These are phyloP conservation scores for Hanseniaspora lachancei DNA, from an alignment of 805 yeast genomes.

Conservation along the genomic window DNA sequence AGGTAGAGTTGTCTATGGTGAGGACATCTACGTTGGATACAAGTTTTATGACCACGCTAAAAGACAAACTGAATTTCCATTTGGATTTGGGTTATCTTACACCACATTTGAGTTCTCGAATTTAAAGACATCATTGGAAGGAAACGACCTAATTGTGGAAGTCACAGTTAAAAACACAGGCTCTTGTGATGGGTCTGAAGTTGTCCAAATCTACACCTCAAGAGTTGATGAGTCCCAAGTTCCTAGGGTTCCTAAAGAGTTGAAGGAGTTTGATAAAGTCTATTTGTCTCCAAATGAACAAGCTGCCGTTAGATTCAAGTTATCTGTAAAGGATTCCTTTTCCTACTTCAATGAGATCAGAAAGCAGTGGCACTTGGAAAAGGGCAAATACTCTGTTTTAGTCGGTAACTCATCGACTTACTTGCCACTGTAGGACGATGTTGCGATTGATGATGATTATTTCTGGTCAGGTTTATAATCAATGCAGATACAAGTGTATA, in stretches of 20 bases:
- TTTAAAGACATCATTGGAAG: slow-evolving; percentile 19
- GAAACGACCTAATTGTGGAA: slow-evolving; percentile 19
- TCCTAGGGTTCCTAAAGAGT: slow-evolving; percentile 44
- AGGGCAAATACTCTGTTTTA: slow-evolving; percentile 36
- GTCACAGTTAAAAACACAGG: slow-evolving; percentile 40
- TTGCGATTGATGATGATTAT: slow-evolving; percentile 17
- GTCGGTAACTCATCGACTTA: slow-evolving; percentile 32
- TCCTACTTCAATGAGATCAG: slow-evolving; percentile 41
- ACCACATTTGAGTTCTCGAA: slow-evolving; percentile 35
- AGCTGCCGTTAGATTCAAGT: slow-evolving; percentile 26
- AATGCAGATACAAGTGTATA: too few species aligned
- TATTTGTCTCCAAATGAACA: slow-evolving; percentile 33
- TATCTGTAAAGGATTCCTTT: slow-evolving; percentile 36
- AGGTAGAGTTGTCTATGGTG: slow-evolving; percentile 48
- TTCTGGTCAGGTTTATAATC: slow-evolving; percentile 18
- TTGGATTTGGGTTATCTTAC: slow-evolving; percentile 53
- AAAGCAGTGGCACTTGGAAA: slow-evolving; percentile 39
- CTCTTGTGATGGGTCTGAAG: slow-evolving; percentile 36
- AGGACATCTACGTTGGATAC: slow-evolving; percentile 54
- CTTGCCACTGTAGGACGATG: slow-evolving; percentile 18
- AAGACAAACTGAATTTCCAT: slow-evolving; percentile 40
- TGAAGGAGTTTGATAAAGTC: slow-evolving; percentile 44
- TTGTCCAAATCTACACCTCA: slow-evolving; percentile 40
- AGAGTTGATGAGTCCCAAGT: slow-evolving; percentile 24
- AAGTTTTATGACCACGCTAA: slow-evolving; percentile 43